These are phyloP conservation scores for Phytophthora idaei DNA, from an alignment of 352 stramenopile species.

Conservation along the genomic window DNA sequence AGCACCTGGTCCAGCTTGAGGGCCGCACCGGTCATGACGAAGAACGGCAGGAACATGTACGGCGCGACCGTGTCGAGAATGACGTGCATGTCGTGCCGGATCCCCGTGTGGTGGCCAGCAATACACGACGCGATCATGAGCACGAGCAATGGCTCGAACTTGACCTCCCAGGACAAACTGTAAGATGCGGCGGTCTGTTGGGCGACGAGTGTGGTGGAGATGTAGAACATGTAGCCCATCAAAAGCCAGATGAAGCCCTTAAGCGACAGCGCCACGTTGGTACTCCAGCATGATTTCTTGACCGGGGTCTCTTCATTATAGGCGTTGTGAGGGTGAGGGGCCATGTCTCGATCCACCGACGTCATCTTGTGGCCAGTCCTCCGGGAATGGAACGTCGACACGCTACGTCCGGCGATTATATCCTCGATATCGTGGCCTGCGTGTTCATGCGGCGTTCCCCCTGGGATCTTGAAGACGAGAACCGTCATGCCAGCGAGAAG, in stretches of 20 bases:
- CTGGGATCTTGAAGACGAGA: slow-evolving; percentile 63
- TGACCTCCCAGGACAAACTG: slow-evolving; percentile 66
- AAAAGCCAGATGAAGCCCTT: slow-evolving; percentile 73
- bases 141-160: slow-evolving; percentile 70
- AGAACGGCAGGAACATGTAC: slow-evolving; percentile 79
- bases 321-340: slow-evolving; percentile 56
- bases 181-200: slow-evolving; percentile 47
- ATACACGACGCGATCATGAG: slow-evolving; percentile 71
- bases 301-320: slow-evolving; percentile 40
- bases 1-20: slow-evolving; percentile 70
- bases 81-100: slow-evolving; percentile 79
- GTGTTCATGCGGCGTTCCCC: slow-evolving; percentile 6
- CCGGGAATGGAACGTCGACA: slow-evolving; percentile 9
- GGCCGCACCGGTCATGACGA: slow-evolving; percentile 72
- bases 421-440: slow-evolving; percentile 7
- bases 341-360: slow-evolving; percentile 34
- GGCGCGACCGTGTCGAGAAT: slow-evolving; percentile 66
- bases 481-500: slow-evolving; percentile 50
- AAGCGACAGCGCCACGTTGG: slow-evolving; percentile 42
- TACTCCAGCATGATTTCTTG: slow-evolving; percentile 23
- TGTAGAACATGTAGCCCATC: slow-evolving; percentile 69
- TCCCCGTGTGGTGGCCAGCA: slow-evolving; percentile 55
- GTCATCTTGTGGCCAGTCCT: slow-evolving; percentile 25
- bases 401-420: neutral
- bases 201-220: slow-evolving; percentile 48